Percentiles rank a stretch among this genome's conserved stretches.
phyloP scores from a whole-genome alignment of 371 early-diverging fungal genomes.

The Cokeromyces recurvatus region DNA sequence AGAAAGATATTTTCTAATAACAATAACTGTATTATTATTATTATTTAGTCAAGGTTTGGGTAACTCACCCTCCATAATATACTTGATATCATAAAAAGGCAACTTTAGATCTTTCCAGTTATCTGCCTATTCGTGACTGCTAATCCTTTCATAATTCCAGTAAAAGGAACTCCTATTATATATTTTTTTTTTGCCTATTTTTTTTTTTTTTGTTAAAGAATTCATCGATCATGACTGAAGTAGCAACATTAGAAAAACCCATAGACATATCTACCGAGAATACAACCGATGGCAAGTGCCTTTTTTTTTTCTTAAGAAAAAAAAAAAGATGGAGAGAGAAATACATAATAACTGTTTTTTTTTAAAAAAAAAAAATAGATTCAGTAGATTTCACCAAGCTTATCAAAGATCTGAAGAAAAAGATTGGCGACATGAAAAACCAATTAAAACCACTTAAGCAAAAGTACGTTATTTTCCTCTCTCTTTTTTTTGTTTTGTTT shows the following conservation, averaged over 20 bases:
- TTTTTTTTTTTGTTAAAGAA: not conserved
- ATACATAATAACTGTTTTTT: not conserved
- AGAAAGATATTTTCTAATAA: too few species aligned
- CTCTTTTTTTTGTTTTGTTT: not conserved
- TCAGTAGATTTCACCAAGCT: slow-evolving; percentile 36
- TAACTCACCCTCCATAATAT: too few species aligned
- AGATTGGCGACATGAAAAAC: slow-evolving; percentile 49
- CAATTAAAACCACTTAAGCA: slow-evolving; percentile 51
- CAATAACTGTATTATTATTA: too few species aligned
- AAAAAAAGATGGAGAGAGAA: not conserved
- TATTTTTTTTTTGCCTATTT: too few species aligned
- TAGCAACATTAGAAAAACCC: slow-evolving; percentile 3
- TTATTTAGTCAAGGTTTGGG: too few species aligned
- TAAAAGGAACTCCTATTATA: too few species aligned
- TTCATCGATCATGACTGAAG: slow-evolving; percentile 5
- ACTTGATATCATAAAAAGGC: too few species aligned
- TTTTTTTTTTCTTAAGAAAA: too few species aligned
- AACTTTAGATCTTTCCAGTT: too few species aligned
- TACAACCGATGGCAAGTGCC: not conserved
- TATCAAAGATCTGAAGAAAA: slow-evolving; percentile 46
- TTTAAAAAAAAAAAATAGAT: too few species aligned
- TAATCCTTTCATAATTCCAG: too few species aligned
- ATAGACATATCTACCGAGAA: not conserved
- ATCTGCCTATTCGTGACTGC: too few species aligned
- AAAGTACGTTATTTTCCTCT: slow-evolving; percentile 32